phyloP scores from a whole-genome alignment of 169 alveolate species.

The Eimeria necatrix region DNA sequence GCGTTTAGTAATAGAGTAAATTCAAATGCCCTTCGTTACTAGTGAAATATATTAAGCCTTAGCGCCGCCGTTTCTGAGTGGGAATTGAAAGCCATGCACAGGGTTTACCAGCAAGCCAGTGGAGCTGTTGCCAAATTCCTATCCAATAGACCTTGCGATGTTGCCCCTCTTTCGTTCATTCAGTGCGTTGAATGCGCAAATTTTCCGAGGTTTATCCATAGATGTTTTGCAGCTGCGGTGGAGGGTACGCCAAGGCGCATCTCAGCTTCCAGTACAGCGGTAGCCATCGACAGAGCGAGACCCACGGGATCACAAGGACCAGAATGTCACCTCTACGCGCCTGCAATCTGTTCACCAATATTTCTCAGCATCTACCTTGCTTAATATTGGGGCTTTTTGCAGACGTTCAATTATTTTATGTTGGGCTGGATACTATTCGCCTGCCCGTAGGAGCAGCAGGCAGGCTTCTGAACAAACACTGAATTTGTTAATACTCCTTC shows the following conservation, averaged over 20 bases:
- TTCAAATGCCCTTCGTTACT: too few relatives aligned
- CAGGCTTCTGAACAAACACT: neutral
- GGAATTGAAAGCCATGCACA: too few relatives aligned
- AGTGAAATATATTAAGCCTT: too few relatives aligned
- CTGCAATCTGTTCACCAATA: neutral
- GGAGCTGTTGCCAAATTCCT: neutral
- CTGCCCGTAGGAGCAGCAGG: neutral
- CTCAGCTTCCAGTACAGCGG: constrained; percentile 25
- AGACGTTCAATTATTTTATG: too few relatives aligned
- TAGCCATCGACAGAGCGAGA: constrained; percentile 32
- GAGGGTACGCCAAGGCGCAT: constrained; percentile 22
- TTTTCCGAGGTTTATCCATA: too few relatives aligned
- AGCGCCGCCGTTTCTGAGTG: too few relatives aligned
- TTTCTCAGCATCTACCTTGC: neutral
- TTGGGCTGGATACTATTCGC: too few relatives aligned
- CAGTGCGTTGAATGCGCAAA: neutral
- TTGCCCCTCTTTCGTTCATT: neutral
- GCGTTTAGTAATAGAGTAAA: too few relatives aligned
- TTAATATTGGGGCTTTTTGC: too few relatives aligned
- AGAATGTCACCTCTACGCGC: neutral
- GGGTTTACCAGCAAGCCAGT: constrained; percentile 52
- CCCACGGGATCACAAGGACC: neutral
- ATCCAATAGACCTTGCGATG: neutral
- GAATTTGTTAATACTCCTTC: neutral
- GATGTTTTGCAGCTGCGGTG: neutral